A percentile compares a stretch with the other conserved stretches of the same genome.
Evolutionary conservation across 1,139 yeast genomes (phyloP).

Genomic region (Entelexis paramagnoliae): DNA sequence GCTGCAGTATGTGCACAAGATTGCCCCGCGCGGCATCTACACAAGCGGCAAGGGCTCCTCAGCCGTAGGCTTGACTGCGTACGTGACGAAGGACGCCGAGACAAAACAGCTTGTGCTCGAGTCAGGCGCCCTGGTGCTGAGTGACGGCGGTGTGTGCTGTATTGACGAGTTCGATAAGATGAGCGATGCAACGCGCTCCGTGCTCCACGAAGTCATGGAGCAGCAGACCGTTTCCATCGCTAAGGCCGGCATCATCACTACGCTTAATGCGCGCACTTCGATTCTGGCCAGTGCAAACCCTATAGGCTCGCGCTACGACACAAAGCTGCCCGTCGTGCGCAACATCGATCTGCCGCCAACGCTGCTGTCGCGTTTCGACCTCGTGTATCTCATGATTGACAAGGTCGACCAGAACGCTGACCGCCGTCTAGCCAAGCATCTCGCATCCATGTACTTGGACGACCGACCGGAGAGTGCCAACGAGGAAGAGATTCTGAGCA

Average conservation of each 20-base stretch:
- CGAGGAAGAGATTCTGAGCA: conserved; percentile 53
- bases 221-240: conserved; percentile 97
- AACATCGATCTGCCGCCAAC: conserved; percentile 97
- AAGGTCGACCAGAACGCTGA: conserved; percentile 82
- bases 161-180: conserved; percentile 97
- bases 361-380: conserved; percentile 81
- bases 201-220: conserved; percentile 97
- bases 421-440: conserved; percentile 76
- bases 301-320: conserved; percentile 91
- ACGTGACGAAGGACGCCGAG: conserved; percentile 87
- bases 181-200: conserved; percentile 91
- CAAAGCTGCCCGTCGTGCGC: conserved; percentile 82
- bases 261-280: conserved; percentile 91
- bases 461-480: conserved; percentile 68
- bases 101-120: conserved; percentile 88
- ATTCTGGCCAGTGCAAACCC: conserved; percentile 96
- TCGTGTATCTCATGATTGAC: conserved; percentile 84
- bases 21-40: conserved; percentile 95
- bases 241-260: conserved; percentile 94
- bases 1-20: conserved; percentile 87
- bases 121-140: conserved; percentile 89
- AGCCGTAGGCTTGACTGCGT: conserved; percentile 97
- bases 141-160: conserved; percentile 98
- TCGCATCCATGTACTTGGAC: conserved; percentile 85
- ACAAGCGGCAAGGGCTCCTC: conserved; percentile 98